Conservation (phyloP, 192 early-diverging fungal genomes). For the Jimgerdemannia flammicorona region DNA sequence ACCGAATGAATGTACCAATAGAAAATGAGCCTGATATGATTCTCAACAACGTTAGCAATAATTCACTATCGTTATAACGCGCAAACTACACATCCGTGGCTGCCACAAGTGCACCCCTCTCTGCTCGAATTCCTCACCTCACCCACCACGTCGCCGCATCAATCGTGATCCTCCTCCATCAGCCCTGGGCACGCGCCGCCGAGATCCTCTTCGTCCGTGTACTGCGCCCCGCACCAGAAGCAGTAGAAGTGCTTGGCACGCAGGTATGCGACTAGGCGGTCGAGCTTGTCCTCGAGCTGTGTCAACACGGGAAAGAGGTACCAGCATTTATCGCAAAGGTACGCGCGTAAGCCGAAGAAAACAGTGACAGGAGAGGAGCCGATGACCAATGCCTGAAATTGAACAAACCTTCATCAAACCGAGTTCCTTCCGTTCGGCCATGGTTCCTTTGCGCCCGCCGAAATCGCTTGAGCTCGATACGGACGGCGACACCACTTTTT, state of each 20-base stretch:
- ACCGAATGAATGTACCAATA: no score
- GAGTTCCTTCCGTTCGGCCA: not conserved
- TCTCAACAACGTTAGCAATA: no score
- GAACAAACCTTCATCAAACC: not conserved
- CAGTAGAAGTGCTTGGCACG: slow-evolving; percentile 56
- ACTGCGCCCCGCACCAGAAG: slow-evolving; percentile 63
- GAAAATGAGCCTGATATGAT: no score
- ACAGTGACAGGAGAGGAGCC: no score
- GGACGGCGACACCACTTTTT: not conserved
- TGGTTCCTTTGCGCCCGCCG: not conserved
- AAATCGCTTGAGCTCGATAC: not conserved
- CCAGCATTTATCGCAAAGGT: no score
- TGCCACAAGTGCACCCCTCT: no score
- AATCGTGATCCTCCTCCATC: slow-evolving; percentile 52
- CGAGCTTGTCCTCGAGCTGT: slow-evolving; percentile 46
- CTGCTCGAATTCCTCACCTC: no score
- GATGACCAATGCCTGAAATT: not conserved
- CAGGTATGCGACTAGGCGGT: slow-evolving; percentile 43
- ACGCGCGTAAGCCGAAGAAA: no score
- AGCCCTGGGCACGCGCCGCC: slow-evolving; percentile 55
- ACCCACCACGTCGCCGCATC: not conserved
- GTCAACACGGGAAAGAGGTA: not conserved
- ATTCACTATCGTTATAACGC: no score
- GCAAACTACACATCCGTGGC: no score
- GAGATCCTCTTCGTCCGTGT: slow-evolving; percentile 48